Evolutionary conservation across 1,284 basidiomycete genomes (phyloP), one percentile per base, ranked within the genome.

Genomic region (Irpex lacteus): DNA sequence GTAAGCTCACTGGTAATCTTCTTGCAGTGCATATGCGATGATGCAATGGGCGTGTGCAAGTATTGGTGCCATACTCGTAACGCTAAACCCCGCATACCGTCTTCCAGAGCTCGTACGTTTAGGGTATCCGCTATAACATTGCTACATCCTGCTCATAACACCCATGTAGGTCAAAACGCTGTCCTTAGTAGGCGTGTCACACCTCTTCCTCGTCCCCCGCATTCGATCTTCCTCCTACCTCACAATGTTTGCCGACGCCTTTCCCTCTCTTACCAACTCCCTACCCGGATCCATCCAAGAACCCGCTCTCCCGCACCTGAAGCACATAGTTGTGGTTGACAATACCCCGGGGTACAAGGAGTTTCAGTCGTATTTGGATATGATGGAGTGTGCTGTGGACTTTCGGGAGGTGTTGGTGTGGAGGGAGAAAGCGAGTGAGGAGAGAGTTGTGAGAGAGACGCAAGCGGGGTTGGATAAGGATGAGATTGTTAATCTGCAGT

Each of bases 1-100:
- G 36, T 18, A n/a, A 52, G 5, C 47, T 49, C 40, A 52, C 36
- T 26, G 15, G 54, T n/a, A 19, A 21, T 13, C 36, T 9, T 13
- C 38, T 5, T 38, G 47, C 66, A 94, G 91, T 69, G 82, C 90
- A 13, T 95, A 95, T 73, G 92, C 90, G 1, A 81, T 85, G 75
- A 75, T 94, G 38, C 93, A 95, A 70, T 94, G 92, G 92, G 92
- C 92, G 5, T 90, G 88, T 68, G 90, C 92, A 32, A 85, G 85
- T 62, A 82, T 94, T 57, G 93, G 93, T 19, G 91, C 91, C 5
- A 87, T 94, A 55, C 75, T 94, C 34, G 91, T 92, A 9, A 94
- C 92, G 2, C 80, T 95, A 55, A 95, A 95, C 70, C 93, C 92
- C 5, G 90, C 93, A 0, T 95, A 94, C 72, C 84, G 87, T 34